phyloP scores from a whole-genome alignment of 2,329 filamentous ascomycete species.

The Hirsutella rhossiliensis region DNA sequence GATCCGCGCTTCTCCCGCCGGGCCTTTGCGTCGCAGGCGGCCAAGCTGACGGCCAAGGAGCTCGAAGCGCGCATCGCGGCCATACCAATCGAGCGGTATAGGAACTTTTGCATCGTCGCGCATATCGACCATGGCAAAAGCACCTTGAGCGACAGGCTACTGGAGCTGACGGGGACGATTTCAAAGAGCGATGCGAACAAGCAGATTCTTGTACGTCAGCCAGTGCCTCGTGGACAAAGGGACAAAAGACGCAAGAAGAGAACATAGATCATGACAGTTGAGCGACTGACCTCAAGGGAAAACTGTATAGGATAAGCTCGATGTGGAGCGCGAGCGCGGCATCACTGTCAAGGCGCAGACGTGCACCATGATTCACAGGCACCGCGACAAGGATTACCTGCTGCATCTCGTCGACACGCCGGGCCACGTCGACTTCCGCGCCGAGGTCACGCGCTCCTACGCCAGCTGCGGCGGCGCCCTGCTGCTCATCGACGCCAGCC shows the following conservation, averaged over 20 bases:
- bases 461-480: constrained; percentile 90
- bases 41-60: constrained; percentile 19
- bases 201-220: constrained; percentile 56
- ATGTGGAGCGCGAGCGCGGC: constrained; percentile 89
- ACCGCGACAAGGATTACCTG: constrained; percentile 78
- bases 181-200: constrained; percentile 70
- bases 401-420: constrained; percentile 94
- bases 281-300: constrained; percentile 6
- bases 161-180: constrained; percentile 93
- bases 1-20: constrained; percentile 4
- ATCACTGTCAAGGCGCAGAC: constrained; percentile 99
- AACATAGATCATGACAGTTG: background rate
- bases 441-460: constrained; percentile 91
- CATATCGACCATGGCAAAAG: constrained; percentile 99
- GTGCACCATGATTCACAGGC: constrained; percentile 91
- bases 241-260: background rate
- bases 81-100: constrained; percentile 67
- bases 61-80: constrained; percentile 47
- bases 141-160: constrained; percentile 80
- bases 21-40: constrained; percentile 4
- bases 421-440: constrained; percentile 94
- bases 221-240: background rate
- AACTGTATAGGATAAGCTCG: constrained; percentile 60
- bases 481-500: constrained; percentile 87
- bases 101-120: constrained; percentile 97